Conservation (phyloP, 2,329 filamentous ascomycete genomes). For the Aspergillus jensenii region DNA sequence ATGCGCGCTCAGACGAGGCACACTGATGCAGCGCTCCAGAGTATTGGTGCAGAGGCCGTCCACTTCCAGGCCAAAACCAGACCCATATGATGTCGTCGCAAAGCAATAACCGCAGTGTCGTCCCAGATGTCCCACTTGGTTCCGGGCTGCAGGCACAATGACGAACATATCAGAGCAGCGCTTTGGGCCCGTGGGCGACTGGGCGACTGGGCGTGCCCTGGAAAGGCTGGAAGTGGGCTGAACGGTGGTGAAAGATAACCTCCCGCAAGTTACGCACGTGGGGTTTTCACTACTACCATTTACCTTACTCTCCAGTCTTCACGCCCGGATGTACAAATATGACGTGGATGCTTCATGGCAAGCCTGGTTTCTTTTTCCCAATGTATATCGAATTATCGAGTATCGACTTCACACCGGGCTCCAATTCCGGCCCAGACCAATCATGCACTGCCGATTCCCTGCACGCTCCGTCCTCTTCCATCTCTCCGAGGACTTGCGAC, state of each 20-base stretch:
- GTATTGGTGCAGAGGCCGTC: neutral
- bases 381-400: neutral
- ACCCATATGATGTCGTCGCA: neutral
- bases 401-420: constrained; percentile 2
- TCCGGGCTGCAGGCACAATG: constrained; percentile 7
- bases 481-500: neutral
- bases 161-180: constrained; percentile 15
- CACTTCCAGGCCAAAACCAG: neutral
- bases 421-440: neutral
- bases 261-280: constrained; percentile 17
- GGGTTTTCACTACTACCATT: constrained; percentile 4
- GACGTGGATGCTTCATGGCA: constrained; percentile 1
- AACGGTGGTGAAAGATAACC: constrained; percentile 7
- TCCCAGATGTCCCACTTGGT: constrained; percentile 8
- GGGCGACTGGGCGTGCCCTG: neutral
- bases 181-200: constrained; percentile 14
- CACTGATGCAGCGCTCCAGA: neutral
- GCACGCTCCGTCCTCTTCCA: neutral
- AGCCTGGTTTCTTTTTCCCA: neutral
- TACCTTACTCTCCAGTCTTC: neutral
- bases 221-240: neutral
- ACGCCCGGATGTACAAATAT: neutral
- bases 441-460: neutral
- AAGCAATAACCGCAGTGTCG: neutral
- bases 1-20: neutral